Evolutionary conservation across 129 eudicot genomes (phyloP).

Genomic region (Mikania micrantha): DNA sequence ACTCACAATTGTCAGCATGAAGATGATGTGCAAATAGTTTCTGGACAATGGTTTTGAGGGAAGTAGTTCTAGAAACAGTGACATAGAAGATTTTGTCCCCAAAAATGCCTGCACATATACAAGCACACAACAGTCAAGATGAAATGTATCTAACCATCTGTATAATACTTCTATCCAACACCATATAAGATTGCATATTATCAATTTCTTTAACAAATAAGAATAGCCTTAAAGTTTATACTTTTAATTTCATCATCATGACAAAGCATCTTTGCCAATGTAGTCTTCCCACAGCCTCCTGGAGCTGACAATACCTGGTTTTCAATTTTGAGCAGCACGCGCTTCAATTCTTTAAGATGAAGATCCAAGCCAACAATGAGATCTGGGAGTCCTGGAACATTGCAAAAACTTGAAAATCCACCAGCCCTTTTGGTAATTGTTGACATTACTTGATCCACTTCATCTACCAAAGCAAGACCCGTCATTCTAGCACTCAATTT

Average conservation of each 20-base stretch:
- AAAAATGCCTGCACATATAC: constrained; percentile 23
- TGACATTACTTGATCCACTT: constrained; percentile 4
- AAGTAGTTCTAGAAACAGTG: constrained; percentile 33
- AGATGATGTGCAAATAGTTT: constrained; percentile 21
- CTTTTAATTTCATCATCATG: constrained; percentile 36
- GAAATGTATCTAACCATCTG: neutral
- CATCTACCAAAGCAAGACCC: neutral
- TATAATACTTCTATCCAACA: neutral
- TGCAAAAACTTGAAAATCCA: constrained; percentile 17
- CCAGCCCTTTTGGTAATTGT: neutral
- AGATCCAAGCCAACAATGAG: constrained; percentile 23
- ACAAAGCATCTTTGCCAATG: constrained; percentile 43
- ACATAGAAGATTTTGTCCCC: constrained; percentile 41
- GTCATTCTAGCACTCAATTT: neutral
- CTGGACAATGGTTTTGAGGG: constrained; percentile 20
- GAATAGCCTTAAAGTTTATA: neutral
- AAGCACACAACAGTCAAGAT: neutral
- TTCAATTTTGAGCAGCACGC: constrained; percentile 19
- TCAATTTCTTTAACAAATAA: neutral
- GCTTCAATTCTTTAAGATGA: constrained; percentile 22
- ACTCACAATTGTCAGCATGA: neutral
- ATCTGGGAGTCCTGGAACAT: constrained; percentile 20
- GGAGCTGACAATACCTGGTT: constrained; percentile 31
- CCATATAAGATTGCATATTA: neutral
- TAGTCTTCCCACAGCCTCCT: constrained; percentile 45